Evolutionary conservation across 345 rosid genomes (phyloP).

Genomic region (Balakata baccata): DNA sequence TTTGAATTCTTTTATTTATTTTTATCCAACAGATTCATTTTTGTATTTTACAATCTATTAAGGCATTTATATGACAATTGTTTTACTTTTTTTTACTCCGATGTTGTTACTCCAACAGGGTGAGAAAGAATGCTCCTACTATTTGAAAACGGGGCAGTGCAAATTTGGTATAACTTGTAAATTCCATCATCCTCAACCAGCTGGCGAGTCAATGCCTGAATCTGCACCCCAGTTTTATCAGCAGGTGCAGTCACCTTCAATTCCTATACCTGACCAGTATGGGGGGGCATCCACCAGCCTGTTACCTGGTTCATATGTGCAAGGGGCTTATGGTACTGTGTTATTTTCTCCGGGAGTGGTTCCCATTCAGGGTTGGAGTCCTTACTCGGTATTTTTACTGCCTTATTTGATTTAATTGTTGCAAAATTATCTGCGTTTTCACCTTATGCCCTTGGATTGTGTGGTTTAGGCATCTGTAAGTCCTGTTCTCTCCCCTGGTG

Average conservation of each 20-base stretch:
- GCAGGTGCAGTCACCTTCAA: conserved; percentile 31
- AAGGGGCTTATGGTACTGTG: conserved; percentile 19
- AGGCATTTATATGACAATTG: not conserved
- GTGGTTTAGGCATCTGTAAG: conserved; percentile 36
- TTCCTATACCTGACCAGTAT: conserved; percentile 23
- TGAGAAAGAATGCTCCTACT: conserved; percentile 32
- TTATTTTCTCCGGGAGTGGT: conserved; percentile 29
- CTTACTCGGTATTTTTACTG: conserved; percentile 33
- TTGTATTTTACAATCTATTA: conserved; percentile 1
- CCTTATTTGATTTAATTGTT: conserved; percentile 15
- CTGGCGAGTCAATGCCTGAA: conserved; percentile 19
- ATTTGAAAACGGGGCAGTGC: conserved; percentile 33
- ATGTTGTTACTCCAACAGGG: conserved; percentile 7
- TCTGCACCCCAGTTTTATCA: conserved; percentile 36
- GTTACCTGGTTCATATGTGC: conserved; percentile 28
- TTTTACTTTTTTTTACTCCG: not conserved
- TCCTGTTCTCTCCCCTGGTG: conserved; percentile 29
- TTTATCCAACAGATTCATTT: not conserved
- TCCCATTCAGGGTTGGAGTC: conserved; percentile 29
- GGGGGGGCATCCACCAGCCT: conserved; percentile 24
- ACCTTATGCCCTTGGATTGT: conserved; percentile 15
- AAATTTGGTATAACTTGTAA: conserved; percentile 30
- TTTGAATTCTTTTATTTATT: conserved; percentile 13
- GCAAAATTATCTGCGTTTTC: conserved; percentile 8
- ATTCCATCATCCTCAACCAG: conserved; percentile 32